Evolutionary conservation across 1,139 yeast genomes (phyloP), one percentile per base, ranked within the genome.

Genomic region (Yamadazyma diospyri): DNA sequence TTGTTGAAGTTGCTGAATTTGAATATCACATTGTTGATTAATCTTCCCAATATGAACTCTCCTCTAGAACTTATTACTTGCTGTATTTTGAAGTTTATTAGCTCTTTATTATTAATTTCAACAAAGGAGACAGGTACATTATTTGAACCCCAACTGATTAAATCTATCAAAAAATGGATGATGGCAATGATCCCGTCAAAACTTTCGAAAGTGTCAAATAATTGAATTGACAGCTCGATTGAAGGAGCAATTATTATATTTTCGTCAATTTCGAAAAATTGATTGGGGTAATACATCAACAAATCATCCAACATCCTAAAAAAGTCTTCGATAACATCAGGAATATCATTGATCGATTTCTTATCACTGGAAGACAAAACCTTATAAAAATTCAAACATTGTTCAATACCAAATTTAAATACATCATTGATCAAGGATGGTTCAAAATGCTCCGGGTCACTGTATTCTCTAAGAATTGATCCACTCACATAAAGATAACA

Each of bases 401-500:
- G 81, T 25, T 66, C 57, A 30, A 69, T 44, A 2, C 77, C 74
- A 53, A 77, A 76, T 29, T 63, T 54, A 68, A 26, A 75, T 66
- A 19, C 71, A 58, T 30, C 59, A 57, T 41, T 67, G 59, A 35
- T 67, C 50, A 19, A 53, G 59, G 5, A 52, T 51, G 17, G 59
- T 47, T 27, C 70, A 56, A 37, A 64, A 65, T 32, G 24, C 26
- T 45, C 48, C 36, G 76, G 85, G 51, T 79, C 86, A 18, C 85
- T 82, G 57, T 74, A 88, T 42, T 85, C 94, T 40, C 87, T 76
- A 34, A 89, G 76, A 19, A 87, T 64, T 4, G 85, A 73, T 4
- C 96, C 97, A 3, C 95, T 81, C 12, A 86, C 94, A 94, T 95
- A 89, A 38, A 89, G 62, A 52, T 82, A 89, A 54, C 95, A 85